Evolutionary conservation across 495 filamentous ascomycete species (phyloP).

Genomic region (Amphirosellinia nigrospora): DNA sequence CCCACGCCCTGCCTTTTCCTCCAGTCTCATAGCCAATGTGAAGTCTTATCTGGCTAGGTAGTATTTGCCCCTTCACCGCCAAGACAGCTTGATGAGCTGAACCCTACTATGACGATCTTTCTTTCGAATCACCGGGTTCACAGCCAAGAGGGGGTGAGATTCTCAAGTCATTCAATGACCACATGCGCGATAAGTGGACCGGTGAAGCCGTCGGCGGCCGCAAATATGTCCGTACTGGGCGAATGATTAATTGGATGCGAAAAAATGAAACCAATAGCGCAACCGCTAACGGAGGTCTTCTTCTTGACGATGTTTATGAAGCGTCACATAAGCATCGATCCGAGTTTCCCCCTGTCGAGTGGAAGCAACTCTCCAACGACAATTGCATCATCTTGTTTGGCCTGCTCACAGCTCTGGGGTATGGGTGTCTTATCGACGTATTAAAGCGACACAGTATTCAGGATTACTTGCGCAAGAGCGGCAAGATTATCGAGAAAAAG

Average conservation of each 20-base stretch:
- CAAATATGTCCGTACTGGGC: background rate
- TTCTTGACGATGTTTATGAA: slow-evolving; percentile 2
- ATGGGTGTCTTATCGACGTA: background rate
- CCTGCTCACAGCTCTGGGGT: background rate
- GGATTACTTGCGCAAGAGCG: background rate
- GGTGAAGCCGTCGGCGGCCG: background rate
- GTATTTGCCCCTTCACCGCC: background rate
- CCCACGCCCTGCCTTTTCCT: background rate
- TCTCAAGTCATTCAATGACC: background rate
- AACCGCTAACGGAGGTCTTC: background rate
- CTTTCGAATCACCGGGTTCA: background rate
- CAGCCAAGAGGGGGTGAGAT: background rate
- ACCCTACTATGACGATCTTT: background rate
- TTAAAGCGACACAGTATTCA: background rate
- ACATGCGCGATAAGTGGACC: background rate
- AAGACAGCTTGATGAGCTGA: background rate
- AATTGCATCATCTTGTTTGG: background rate
- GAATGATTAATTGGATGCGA: slow-evolving; percentile 5
- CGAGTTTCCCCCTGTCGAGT: background rate
- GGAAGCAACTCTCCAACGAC: background rate
- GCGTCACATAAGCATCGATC: background rate
- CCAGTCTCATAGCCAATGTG: background rate
- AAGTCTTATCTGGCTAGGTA: background rate
- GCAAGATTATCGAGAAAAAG: background rate
- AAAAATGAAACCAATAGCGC: background rate